Evolutionary conservation across 1,284 basidiomycete genomes (phyloP), one percentile per base, ranked within the genome.

Genomic region (Farysia itapuensis): DNA sequence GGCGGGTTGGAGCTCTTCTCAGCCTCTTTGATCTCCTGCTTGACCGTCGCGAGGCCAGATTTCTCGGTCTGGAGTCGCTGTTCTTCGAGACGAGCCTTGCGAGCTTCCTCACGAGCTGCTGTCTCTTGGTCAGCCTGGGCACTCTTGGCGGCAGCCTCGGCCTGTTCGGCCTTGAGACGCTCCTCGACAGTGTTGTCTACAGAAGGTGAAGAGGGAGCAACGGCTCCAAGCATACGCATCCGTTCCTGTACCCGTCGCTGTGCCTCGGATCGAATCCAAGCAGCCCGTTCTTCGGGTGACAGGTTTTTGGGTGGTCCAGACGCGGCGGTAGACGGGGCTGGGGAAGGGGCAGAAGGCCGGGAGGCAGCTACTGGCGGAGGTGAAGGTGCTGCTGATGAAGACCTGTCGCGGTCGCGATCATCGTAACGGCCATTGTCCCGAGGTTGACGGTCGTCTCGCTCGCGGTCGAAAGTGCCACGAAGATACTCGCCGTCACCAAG

Each of bases 191-290:
- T 59, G 15, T 51, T 54, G 35, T 75, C 73, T 20, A 72, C 56
- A 15, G 49, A 40, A 23, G 63, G 48, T 21, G 35, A 39, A n/a
- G 85, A 78, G 6, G 66, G 57, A 5, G 68, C 73, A 1, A 83
- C 80, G 2, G 88, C 81, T 13, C 95, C 94, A 3, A 97, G 82
- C 8, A 87, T 87, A 30, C 85, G 84, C 82, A 90, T 91, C 23
- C 94, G 87, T 32, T 87, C 91, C 67, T 90, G 85, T 26, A 96
- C 84, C 33, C 88, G 84, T 16, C 85, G 83, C 70, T 89, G 86
- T 1, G 91, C 94, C 75, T 95, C 86, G 3, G 85, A 85, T 15
- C 85, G 85, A 59, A 89, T 84, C 73, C 82, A 91, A 0, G 88
- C 90, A 43, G 84, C 81, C 9, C 90, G 85, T 72, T 97, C 89